Percentiles rank a stretch among this genome's conserved stretches.
Conservation (phyloP, 805 yeast genomes). For the Hanseniaspora hatyaiensis region DNA sequence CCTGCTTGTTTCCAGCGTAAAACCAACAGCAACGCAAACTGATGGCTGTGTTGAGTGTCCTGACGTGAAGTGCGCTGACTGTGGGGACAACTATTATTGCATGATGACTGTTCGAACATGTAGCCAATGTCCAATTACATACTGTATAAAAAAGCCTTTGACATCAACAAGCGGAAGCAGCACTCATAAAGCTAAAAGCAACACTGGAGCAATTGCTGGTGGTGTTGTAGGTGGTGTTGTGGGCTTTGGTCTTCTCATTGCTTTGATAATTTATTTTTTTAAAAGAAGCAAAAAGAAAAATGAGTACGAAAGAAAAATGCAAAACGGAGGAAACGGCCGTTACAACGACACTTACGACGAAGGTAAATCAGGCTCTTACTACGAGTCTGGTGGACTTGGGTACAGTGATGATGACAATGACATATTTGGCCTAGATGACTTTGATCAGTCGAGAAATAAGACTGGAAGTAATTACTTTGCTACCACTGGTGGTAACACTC, state of each 20-base stretch:
- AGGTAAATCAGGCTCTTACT: constrained; percentile 22
- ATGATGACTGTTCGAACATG: constrained; percentile 47
- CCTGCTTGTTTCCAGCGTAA: not conserved
- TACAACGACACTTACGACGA: constrained; percentile 24
- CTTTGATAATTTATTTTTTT: constrained; percentile 31
- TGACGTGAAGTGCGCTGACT: constrained; percentile 42
- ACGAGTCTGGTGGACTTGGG: constrained; percentile 18
- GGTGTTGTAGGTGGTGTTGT: constrained; percentile 58
- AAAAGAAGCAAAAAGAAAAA: constrained; percentile 36
- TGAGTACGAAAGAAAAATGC: constrained; percentile 24
- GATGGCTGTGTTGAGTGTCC: constrained; percentile 37
- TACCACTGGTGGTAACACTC: constrained; percentile 3
- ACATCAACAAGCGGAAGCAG: constrained; percentile 11
- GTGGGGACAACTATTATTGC: constrained; percentile 45
- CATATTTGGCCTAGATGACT: constrained; percentile 16
- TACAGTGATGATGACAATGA: constrained; percentile 20
- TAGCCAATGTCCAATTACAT: constrained; percentile 41
- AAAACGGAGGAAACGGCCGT: constrained; percentile 25
- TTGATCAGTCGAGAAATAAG: not conserved
- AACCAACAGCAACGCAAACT: constrained; percentile 16
- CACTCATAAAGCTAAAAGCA: constrained; percentile 19
- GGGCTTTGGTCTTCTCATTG: constrained; percentile 32
- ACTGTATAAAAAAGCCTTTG: constrained; percentile 33
- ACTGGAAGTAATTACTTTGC: not conserved
- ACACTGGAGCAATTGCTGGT: constrained; percentile 56